Base-by-base conservation (phyloP, 306 rosid species). In the Quercus engelmannii region DNA sequence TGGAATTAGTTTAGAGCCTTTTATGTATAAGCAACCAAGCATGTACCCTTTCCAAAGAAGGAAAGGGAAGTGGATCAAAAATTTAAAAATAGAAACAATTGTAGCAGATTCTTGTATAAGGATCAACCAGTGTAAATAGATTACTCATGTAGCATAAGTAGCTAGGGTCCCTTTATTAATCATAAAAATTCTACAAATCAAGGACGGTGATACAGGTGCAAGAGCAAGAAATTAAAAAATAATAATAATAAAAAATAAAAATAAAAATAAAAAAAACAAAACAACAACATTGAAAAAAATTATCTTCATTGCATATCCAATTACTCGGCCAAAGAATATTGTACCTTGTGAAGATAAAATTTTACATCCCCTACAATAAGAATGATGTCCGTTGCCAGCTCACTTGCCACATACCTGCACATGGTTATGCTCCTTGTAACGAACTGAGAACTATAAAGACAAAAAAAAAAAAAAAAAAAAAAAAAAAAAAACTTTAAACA, bases 291-390 rank as follows among this genome's bases (percentile, higher is more conserved):
- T 23, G 71, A 62, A 20, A 56, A 19, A 49, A 80, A 82, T 59
- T 56, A 79, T 51, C 76, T 46, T 38, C 52, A 41, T 69, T 10
- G 54, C 43, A 74, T 57, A 75, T 5, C 55, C 41, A 33, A 26
- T 76, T 74, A 52, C 51, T 12, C 54, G 59, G 78, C 72, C 68
- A 75, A 64, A 52, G 68, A 78, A 76, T 82, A 35, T 68, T 35
- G 43, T 71, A 96, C 99, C 99, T 96, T 93, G 14, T 96, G 99
- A 65, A 95, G 90, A 85, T 84, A 81, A 81, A 95, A 93, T 86
- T 88, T 91, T 30, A 87, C 88, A 79, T 89, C 94, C 54, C 88
- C 97, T 20, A 93, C 84, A 57, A 49, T 86, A 57, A 95, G 83
- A 59, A 86, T 69, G 71, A 95, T 84, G 67, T 95, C 98, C n/a